Base-by-base conservation (phyloP, 768 basidiomycete species). In the Termitomyces sp. region DNA sequence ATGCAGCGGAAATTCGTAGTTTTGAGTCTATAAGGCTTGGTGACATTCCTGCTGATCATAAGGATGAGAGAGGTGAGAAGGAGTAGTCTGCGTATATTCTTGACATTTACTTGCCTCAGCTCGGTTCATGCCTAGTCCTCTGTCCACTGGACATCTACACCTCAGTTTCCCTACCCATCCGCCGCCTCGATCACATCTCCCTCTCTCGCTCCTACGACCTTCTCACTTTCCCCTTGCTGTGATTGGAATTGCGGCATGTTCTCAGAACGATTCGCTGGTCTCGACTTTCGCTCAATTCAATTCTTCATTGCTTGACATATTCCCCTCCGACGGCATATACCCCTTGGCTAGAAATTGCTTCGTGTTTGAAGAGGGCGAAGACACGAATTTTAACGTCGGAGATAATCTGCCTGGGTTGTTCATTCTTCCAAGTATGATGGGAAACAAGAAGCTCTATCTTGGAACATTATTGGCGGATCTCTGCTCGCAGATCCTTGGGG, bases 381-480 rank as follows among this genome's bases (percentile, higher is more conserved):
- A 77, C 28, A 77, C 82, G 6, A 82, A 83, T 61, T 72, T 83
- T 33, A 82, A 85, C 60, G 75, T 83, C 36, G 79, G 80, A 8
- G 83, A 84, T 54, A 78, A 74, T 54, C 74, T 84, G 14, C 77
- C 83, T 30, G 88, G 88, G 18, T 70, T 95, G 40, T 83, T 91
- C 20, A 79, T 92, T 30, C 90, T 97, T 51, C 95, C 94, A 3
- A 84, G 81, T 62, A 82, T 86, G 65, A 91, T 94, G 84, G 90
- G 89, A 6, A 93, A 95, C 66, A 91, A 93, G 70, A 89, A 85
- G 65, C 72, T 93, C 33, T 95, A 95, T 69, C 80, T 98, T 56
- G 91, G 92, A 33, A 93, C 93, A 18, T 74, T 98, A 44, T 73
- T 99, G 57, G 93, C 93, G 18, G 93, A 94, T 68, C 73, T 97